Evolutionary conservation across 148 eudicot species (phyloP).

Genomic region (Selenicereus undatus): DNA sequence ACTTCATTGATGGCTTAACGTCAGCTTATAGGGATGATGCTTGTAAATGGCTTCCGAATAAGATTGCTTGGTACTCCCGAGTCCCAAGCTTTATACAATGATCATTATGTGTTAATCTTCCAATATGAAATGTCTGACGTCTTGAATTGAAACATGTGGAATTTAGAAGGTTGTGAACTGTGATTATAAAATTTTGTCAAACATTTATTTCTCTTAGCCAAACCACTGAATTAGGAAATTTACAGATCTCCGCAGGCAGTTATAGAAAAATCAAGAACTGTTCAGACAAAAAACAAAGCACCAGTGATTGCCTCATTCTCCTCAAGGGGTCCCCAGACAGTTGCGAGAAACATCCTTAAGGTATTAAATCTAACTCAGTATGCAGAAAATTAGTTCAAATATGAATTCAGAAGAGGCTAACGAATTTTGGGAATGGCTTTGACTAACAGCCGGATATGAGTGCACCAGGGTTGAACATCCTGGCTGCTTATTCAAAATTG

Average conservation of each 20-base stretch:
- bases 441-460: constrained; percentile 66
- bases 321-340: constrained; percentile 72
- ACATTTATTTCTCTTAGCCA: neutral
- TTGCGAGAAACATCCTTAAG: constrained; percentile 62
- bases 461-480: constrained; percentile 73
- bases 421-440: neutral
- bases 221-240: neutral
- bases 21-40: too few species aligned
- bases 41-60: too few species aligned
- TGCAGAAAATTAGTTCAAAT: neutral
- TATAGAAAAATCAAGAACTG: constrained; percentile 44
- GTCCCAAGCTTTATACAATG: too few species aligned
- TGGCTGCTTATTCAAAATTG: constrained; percentile 59
- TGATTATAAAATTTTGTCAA: too few species aligned
- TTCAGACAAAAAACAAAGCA: constrained; percentile 28
- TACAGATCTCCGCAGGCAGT: constrained; percentile 48
- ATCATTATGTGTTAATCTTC: too few species aligned
- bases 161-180: too few species aligned
- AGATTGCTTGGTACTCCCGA: too few species aligned
- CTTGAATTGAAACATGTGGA: too few species aligned
- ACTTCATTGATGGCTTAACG: too few species aligned
- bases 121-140: too few species aligned
- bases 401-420: neutral
- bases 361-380: constrained; percentile 21
- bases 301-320: constrained; percentile 72